Percentiles rank a stretch among this genome's conserved stretches.
These are phyloP conservation scores for Glebionis coronaria DNA, from an alignment of 129 eudicot genomes.

Conservation along the genomic window DNA sequence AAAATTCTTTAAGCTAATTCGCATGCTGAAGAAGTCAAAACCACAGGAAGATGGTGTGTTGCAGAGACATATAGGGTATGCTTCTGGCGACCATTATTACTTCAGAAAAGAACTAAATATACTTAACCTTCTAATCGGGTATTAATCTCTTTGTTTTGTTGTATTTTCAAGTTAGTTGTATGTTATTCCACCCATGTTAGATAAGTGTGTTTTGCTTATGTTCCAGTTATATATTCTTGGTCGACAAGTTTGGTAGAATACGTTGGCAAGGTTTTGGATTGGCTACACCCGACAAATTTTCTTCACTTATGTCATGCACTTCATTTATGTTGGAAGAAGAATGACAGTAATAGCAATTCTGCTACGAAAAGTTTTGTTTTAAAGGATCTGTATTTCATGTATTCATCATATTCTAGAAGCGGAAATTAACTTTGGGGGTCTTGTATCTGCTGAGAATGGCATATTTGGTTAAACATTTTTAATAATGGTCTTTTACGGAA, in stretches of 20 bases:
- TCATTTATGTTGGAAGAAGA: conserved; percentile 66
- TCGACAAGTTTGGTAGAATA: conserved; percentile 88
- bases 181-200: background rate
- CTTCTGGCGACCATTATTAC: conserved; percentile 91
- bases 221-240: conserved; percentile 75
- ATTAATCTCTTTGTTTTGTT: conserved; percentile 22
- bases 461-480: conserved; percentile 2
- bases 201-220: background rate
- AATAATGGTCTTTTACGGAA: conserved; percentile 6
- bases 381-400: background rate
- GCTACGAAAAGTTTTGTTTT: background rate
- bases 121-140: conserved; percentile 95
- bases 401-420: background rate
- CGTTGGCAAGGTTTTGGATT: conserved; percentile 93
- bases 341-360: conserved; percentile 12
- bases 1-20: conserved; percentile 55
- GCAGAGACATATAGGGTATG: conserved; percentile 65
- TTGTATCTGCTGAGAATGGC: conserved; percentile 11
- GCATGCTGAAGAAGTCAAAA: conserved; percentile 72
- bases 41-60: conserved; percentile 41
- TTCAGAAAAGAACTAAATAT: conserved; percentile 91
- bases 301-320: conserved; percentile 74
- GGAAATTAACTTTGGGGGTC: background rate
- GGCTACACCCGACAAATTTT: conserved; percentile 74
- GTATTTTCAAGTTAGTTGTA: conserved; percentile 2